Percentiles rank a stretch among this genome's conserved stretches.
Evolutionary conservation across 805 yeast genomes (phyloP).

Genomic region (Debaryomyces prosopidis): DNA sequence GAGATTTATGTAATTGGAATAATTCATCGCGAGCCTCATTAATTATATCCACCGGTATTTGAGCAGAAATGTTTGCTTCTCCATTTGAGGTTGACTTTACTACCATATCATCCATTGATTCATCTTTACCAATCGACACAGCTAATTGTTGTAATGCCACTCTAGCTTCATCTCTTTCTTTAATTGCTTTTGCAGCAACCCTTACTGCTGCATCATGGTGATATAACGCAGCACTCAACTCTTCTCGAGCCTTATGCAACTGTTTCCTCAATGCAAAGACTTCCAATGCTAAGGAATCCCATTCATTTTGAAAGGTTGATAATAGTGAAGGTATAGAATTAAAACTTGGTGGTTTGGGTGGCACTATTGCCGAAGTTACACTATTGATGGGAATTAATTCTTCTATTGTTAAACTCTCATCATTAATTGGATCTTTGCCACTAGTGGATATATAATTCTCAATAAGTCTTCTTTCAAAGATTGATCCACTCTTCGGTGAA

Average conservation of each 20-base stretch:
- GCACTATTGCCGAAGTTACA: conserved; percentile 20
- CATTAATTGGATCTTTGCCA: conserved; percentile 74
- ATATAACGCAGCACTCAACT: conserved; percentile 74
- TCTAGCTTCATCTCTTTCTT: conserved; percentile 74
- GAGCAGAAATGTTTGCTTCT: conserved; percentile 1
- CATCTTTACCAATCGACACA: conserved; percentile 34
- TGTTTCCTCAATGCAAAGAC: conserved; percentile 75
- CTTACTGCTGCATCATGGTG: conserved; percentile 89
- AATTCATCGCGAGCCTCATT: conserved; percentile 31
- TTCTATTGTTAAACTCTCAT: conserved; percentile 55
- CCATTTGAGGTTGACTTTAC: background rate
- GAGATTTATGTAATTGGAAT: conserved; percentile 36
- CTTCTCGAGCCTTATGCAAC: conserved; percentile 63
- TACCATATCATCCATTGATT: conserved; percentile 4
- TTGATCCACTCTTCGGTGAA: conserved; percentile 65
- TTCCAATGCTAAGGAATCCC: conserved; percentile 86
- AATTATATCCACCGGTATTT: conserved; percentile 22
- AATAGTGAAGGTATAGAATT: conserved; percentile 79
- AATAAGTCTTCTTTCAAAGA: conserved; percentile 67
- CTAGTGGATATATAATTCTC: conserved; percentile 61
- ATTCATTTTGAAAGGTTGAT: conserved; percentile 78
- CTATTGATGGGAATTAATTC: conserved; percentile 52
- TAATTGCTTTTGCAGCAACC: conserved; percentile 74
- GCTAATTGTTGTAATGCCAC: conserved; percentile 62
- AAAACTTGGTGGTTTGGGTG: conserved; percentile 46